Conservation (phyloP, 805 yeast species). For the Teunomyces kruisii region DNA sequence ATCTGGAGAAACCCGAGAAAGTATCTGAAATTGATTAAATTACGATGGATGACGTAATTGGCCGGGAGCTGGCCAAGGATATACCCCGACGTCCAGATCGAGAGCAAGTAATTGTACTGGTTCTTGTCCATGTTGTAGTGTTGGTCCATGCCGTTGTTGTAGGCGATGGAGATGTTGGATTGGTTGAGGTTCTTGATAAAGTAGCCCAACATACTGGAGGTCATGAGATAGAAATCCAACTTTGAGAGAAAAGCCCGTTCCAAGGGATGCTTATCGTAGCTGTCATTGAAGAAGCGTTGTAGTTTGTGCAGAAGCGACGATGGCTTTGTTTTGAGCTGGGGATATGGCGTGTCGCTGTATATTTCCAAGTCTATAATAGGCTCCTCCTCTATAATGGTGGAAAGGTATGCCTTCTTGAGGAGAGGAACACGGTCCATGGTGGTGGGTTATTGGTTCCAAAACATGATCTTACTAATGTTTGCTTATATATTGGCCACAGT, state of each 20-base stretch:
- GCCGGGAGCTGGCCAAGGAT: constrained; percentile 14
- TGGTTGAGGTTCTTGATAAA: constrained; percentile 21
- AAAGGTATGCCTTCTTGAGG: background rate
- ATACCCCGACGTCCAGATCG: constrained; percentile 12
- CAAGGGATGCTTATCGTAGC: constrained; percentile 34
- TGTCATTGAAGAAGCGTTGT: constrained; percentile 21
- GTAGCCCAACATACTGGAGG: constrained; percentile 29
- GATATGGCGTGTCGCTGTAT: background rate
- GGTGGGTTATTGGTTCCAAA: background rate
- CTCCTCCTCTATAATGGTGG: background rate
- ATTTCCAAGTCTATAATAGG: background rate
- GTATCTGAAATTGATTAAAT: constrained; percentile 13
- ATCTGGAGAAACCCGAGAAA: constrained; percentile 17
- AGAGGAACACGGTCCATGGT: constrained; percentile 1
- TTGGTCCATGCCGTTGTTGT: constrained; percentile 19
- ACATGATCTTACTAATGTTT: background rate
- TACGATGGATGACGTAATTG: constrained; percentile 13
- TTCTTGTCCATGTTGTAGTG: constrained; percentile 17
- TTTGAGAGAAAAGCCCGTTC: constrained; percentile 48
- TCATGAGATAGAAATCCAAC: constrained; percentile 55
- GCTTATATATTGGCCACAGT: constrained; percentile 1
- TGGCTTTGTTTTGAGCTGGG: background rate
- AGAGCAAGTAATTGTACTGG: constrained; percentile 9
- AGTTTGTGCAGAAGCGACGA: background rate
- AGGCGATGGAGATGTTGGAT: constrained; percentile 21